Percentiles rank a stretch among this genome's conserved stretches.
These are phyloP conservation scores for Rickenella mellea DNA, from an alignment of 768 basidiomycete genomes.

Conservation along the genomic window DNA sequence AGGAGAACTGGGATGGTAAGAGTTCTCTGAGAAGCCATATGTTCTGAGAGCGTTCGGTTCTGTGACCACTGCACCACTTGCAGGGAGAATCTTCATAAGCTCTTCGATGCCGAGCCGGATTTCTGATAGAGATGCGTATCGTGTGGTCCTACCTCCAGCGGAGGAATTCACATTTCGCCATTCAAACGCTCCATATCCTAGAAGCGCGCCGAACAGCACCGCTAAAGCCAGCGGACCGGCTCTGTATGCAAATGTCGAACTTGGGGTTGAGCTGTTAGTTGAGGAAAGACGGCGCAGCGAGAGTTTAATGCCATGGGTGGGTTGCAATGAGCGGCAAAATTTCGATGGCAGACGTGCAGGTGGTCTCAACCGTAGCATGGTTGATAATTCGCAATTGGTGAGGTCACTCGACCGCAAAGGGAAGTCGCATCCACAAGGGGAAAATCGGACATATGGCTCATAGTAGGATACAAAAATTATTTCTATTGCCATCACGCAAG, in stretches of 20 bases:
- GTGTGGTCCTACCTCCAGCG: neutral
- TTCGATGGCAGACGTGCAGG: neutral
- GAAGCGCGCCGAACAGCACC: neutral
- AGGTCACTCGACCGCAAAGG: neutral
- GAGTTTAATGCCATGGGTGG: neutral
- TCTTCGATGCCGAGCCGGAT: constrained; percentile 43
- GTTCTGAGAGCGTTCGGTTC: constrained; percentile 39
- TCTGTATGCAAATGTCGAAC: neutral
- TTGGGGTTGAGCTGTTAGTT: neutral
- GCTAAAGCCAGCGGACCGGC: neutral
- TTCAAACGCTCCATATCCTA: neutral
- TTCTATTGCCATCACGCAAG: constrained; percentile 59
- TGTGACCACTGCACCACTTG: constrained; percentile 38
- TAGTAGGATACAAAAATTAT: constrained; percentile 66
- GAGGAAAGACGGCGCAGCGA: neutral
- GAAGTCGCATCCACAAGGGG: neutral
- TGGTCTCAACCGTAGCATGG: neutral
- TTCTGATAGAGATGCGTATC: constrained; percentile 39
- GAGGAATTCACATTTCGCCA: neutral
- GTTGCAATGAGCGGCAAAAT: neutral
- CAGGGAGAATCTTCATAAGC: constrained; percentile 36
- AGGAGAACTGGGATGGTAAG: constrained; percentile 54
- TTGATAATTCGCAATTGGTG: neutral
- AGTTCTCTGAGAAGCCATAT: constrained; percentile 62
- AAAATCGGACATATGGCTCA: constrained; percentile 4